Evolutionary conservation across 2,329 filamentous ascomycete genomes (phyloP), one percentile per base, ranked within the genome.

Genomic region (Pseudogymnoascus sp.): DNA sequence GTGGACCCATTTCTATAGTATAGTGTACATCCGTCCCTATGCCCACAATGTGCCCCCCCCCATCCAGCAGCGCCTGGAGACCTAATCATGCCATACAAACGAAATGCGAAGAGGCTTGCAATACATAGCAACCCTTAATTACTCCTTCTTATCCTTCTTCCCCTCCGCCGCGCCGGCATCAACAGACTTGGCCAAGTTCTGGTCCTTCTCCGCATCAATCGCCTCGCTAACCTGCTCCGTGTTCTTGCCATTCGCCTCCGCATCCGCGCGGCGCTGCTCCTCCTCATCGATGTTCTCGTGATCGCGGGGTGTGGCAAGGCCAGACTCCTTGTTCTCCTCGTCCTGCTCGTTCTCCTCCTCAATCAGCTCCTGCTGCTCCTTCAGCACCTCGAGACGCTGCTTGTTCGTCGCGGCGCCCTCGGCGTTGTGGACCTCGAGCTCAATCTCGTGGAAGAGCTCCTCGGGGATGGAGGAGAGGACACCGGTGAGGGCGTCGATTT

Each of bases 381-480:
- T 95, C 72, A 99, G 83, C 13, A 99, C 94, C 79, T 99, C 94
- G 41, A 99, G 88, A 74, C 94, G 89, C 81, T 97, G 94, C 83
- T 95, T 97, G 84, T 99, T 99, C 67, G 94, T 99, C 24, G 94
- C 94, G 9, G 92, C 93, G 64, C 94, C 94, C 77, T 99, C 94
- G 58, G 93, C 92, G 64, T 88, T 96, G 81, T 97, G 91, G 8
- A 99, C 92, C 78, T 99, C 94, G 33, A 99, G 88, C 77, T 97
- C 94, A 66, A 99, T 97, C 79, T 99, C 94, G 81, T 99, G 94
- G 89, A 95, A 99, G 40, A 99, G 82, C 75, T 99, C 94, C 76
- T 99, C 94, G 2, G 94, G 94, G 65, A 99, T 97, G 64, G 89
- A 92, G 40, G 90, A 95, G 40, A 99, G 80, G 4, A 99, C 94